Base-by-base conservation (phyloP, 2,329 filamentous ascomycete genomes). In the Xylariaceae sp. region DNA sequence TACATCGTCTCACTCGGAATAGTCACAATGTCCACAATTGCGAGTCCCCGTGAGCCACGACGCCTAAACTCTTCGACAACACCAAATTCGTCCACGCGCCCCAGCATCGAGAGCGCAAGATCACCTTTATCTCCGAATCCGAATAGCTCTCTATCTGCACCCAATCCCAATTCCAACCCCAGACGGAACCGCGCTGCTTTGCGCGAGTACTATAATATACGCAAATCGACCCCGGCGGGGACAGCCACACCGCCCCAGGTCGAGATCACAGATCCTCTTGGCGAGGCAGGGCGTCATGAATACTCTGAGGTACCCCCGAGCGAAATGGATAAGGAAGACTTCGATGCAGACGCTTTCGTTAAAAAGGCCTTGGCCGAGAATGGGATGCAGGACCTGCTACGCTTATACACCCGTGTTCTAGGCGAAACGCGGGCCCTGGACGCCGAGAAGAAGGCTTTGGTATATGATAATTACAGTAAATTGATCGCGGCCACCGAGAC, bases 381-480 rank as follows among this genome's bases (percentile, higher is more conserved):
- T 65, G 79, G 80, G 5, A 74, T 94, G 32, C 81, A 85, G 65
- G 86, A 87, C 51, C 74, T 94, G 49, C 68, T 94, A 65, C 78
- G 78, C 49, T 76, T 86, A 1, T 91, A 94, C 68, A 84, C 86
- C 44, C 79, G 82, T 19, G 77, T 92, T 9, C 72, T 92, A 61
- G 80, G 84, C 61, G 92, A 97, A 73, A 92, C 96, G 45, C 77
- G 91, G 36, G 92, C 89, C 2, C 78, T 99, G 16, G 94, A 97
- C 66, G 92, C 92, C 21, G 94, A 99, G 78, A 88, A 94, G 71
- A 99, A 99, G 74, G 92, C 92, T 1, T 74, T 99, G 57, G 94
- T 99, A 4, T 99, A 99, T 70, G 92, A 99, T 70, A 99, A 99
- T 69, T 99, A 97, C 71, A 94, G 88, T 63, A 97, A 97, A 73